Evolutionary conservation across 2,329 filamentous ascomycete genomes (phyloP), one percentile per base, ranked within the genome.

Genomic region (Microascus cirrosus): DNA sequence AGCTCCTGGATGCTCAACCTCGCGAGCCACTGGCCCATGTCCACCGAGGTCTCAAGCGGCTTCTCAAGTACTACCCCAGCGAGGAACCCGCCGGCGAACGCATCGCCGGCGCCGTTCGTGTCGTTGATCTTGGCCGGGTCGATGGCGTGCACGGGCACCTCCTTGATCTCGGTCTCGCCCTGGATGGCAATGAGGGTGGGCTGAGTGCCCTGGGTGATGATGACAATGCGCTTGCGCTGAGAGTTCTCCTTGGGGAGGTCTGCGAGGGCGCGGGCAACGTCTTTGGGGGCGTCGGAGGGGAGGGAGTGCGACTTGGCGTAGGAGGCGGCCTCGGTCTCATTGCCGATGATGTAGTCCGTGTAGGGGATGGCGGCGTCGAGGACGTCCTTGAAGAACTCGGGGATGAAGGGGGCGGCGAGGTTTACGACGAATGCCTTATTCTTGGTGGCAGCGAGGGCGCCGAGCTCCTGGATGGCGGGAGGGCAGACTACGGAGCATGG

Each of bases 1-100:
- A 96, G 79, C 77, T 97, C 92, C 77, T 93, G 86, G 72, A 99
- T 93, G 80, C 91, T 94, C 68, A 96, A 79, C 69, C 87, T 87
- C 55, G 94, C 94, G 64, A 99, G 83, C 94, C 94, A 99, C 76
- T 96, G 92, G 63, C 94, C 94, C 82, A 94, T 89, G 72, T 96
- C 89, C 65, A 99, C 81, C 68, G 82, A 82, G 64, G 85, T 83
- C 66, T 88, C 85, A 55, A 99, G 80, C 58, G 83, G 71, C 78
- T 94, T 89, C 73, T 88, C 90, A 73, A 93, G 80, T 61, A 96
- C 86, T 62, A 97, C 79, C 69, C 92, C 94, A 57, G 94, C 94
- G 59, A 90, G 80, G 75, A 99, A 91, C 62, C 94, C 94, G 69
- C 91, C 94, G 60, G 94, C 93, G 68, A 99, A 99, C 57, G 94